A percentile compares a stretch with the other conserved stretches of the same genome.
Evolutionary conservation across 306 rosid species (phyloP).

Genomic region (Hippophae tibetana): DNA sequence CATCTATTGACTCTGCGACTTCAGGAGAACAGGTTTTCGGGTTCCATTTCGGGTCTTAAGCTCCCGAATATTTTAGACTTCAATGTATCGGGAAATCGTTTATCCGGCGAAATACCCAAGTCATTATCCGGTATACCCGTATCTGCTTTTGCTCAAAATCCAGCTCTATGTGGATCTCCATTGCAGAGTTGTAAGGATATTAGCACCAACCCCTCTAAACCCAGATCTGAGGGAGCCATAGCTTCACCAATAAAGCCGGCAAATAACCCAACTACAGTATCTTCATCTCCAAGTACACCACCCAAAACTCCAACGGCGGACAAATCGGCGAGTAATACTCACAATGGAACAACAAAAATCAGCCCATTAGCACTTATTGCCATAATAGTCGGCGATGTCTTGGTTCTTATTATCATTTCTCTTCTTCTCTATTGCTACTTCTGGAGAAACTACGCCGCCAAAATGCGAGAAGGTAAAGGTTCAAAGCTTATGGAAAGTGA

Average conservation of each 20-base stretch:
- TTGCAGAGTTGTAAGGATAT: conserved; percentile 31
- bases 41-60: conserved; percentile 37
- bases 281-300: conserved; percentile 64
- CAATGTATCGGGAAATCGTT: conserved; percentile 45
- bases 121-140: conserved; percentile 39
- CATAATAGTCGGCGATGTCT: conserved; percentile 52
- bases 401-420: conserved; percentile 43
- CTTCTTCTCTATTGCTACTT: conserved; percentile 67
- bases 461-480: conserved; percentile 34
- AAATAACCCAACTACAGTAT: conserved; percentile 24
- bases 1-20: conserved; percentile 65
- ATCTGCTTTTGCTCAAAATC: conserved; percentile 45
- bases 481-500: conserved; percentile 54
- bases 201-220: conserved; percentile 37
- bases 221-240: conserved; percentile 68
- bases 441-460: conserved; percentile 34
- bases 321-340: conserved; percentile 13
- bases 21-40: conserved; percentile 40
- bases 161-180: conserved; percentile 58
- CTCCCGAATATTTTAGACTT: conserved; percentile 50
- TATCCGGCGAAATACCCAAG: conserved; percentile 60
- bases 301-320: conserved; percentile 23
- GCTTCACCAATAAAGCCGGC: conserved; percentile 52
- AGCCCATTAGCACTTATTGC: conserved; percentile 43
- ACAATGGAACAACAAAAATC: conserved; percentile 23